Base-by-base conservation (phyloP, 2,329 filamentous ascomycete genomes). In the Furcasterigmium furcatum region DNA sequence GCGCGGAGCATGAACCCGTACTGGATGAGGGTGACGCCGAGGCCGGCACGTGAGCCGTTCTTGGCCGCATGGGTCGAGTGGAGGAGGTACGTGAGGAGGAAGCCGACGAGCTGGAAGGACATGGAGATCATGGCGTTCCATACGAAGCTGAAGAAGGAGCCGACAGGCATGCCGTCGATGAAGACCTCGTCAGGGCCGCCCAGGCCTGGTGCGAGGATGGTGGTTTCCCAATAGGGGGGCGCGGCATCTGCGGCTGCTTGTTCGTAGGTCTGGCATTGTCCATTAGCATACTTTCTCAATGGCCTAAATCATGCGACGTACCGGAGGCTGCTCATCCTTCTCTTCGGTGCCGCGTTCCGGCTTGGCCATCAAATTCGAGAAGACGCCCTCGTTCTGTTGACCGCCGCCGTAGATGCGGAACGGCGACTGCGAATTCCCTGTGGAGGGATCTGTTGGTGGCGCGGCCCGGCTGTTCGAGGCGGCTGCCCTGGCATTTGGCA, bases 141-240 rank as follows among this genome's bases (percentile, higher is more conserved):
- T 55, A 92, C 73, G 59, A 95, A 95, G 50, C 83, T 87, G 70
- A 95, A 95, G 50, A 94, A 73, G 41, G 88, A 91, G 52, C 89
- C 89, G 44, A 95, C 94, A 4, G 95, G 91, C 61, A 99, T 85
- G 57, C 94, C 94, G 63, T 99, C 94, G 46, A 99, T 88, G 60
- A 94, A 99, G 40, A 99, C 92, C 65, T 99, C 94, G 61, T 97
- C 91, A 32, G 85, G 82, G n/a, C 87, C 88, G 43, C 87, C 87
- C 53, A 94, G 82, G 45, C 92, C 94, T 1, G 94, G 94, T 0
- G 91, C 92, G 43, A 99, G 80, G 53, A 99, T 96, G 0, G 94
- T 97, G 6, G 94, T 99, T 73, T 99, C 94, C 94, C 94, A 99
- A 68, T 99, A 99, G 0, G 94, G 94, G 1, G 94, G 94, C 40